phyloP scores from a whole-genome alignment of 306 rosid genomes.

The Vigna reflexopilosa region DNA sequence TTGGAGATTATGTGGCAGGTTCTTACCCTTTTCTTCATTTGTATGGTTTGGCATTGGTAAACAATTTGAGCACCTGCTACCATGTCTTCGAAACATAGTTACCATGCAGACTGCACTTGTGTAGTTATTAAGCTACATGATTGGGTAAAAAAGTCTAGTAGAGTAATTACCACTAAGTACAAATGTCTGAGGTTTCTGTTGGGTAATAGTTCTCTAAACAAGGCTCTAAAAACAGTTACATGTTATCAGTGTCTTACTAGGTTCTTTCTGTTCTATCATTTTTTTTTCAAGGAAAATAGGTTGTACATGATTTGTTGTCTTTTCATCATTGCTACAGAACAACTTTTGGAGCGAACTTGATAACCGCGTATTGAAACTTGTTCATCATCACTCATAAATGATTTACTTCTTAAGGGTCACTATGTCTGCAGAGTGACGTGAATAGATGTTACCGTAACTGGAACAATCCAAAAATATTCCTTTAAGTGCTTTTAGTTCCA shows the following conservation, averaged over 20 bases:
- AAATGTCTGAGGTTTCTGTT: neutral
- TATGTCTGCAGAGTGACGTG: constrained; percentile 4
- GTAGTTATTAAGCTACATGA: neutral
- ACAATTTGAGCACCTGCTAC: neutral
- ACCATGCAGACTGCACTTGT: neutral
- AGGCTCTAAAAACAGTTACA: no score
- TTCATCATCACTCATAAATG: neutral
- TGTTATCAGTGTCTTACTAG: no score
- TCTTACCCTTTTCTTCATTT: neutral
- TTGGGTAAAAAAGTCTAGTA: neutral
- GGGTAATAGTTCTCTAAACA: neutral
- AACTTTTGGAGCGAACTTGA: neutral
- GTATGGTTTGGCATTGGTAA: neutral
- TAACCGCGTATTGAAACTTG: neutral
- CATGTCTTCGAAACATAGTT: neutral
- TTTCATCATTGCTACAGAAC: neutral
- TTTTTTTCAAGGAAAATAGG: neutral
- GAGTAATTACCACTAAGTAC: neutral
- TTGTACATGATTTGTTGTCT: neutral
- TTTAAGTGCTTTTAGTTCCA: neutral
- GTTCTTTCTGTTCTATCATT: neutral
- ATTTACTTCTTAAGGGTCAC: neutral
- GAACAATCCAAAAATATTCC: constrained; percentile 33
- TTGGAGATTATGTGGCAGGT: constrained; percentile 15
- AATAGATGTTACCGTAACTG: neutral